Conservation (phyloP, 139 green algal genomes). For the Tetratostichococcus sp. region DNA sequence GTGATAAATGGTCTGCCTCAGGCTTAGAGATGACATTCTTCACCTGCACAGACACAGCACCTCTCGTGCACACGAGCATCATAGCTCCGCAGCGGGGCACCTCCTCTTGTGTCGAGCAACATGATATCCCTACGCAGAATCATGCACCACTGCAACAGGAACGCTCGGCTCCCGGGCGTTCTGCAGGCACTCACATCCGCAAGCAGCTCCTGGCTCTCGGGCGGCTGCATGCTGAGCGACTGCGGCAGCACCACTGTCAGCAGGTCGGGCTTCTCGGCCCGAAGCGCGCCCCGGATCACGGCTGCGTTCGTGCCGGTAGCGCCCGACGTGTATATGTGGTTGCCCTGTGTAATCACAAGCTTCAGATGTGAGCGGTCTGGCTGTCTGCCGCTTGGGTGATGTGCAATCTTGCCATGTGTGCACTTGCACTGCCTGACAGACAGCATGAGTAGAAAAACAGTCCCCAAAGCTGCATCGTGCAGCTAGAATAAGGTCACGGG, state of each 20-base stretch:
- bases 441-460: too few species aligned
- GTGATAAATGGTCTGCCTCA: slow-evolving; percentile 84
- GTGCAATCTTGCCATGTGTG: too few species aligned
- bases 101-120: too few species aligned
- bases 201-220: slow-evolving; percentile 91
- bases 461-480: too few species aligned
- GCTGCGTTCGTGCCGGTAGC: slow-evolving; percentile 96
- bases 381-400: too few species aligned
- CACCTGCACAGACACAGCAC: slow-evolving; percentile 55
- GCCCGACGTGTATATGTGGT: slow-evolving; percentile 96
- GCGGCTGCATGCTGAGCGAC: slow-evolving; percentile 79
- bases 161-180: too few species aligned
- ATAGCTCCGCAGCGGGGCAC: too few species aligned
- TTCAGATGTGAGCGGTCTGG: not conserved
- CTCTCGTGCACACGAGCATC: too few species aligned
- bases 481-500: not conserved
- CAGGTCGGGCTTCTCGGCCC: slow-evolving; percentile 87
- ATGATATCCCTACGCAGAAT: not conserved
- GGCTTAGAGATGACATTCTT: slow-evolving; percentile 88
- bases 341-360: slow-evolving; percentile 57
- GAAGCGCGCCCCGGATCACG: slow-evolving; percentile 92
- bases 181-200: slow-evolving; percentile 44
- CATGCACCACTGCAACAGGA: not conserved
- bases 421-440: too few species aligned
- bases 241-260: slow-evolving; percentile 96